Percentiles rank a stretch among this genome's conserved stretches.
These are phyloP conservation scores for Danielia oregonensis DNA, from an alignment of 805 yeast genomes.

Conservation along the genomic window DNA sequence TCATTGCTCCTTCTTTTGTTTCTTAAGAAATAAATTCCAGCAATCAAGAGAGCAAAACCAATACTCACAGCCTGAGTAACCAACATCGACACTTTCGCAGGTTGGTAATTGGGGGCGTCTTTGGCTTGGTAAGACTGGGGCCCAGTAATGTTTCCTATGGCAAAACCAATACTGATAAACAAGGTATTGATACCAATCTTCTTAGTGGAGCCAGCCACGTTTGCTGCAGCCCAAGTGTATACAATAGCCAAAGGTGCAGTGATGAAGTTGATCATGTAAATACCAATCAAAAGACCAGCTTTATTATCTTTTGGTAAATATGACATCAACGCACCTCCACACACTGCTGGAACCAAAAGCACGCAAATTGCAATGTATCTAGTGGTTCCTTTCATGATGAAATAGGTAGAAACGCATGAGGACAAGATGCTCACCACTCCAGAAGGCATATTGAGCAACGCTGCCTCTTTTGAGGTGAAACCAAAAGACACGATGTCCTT, in stretches of 20 bases:
- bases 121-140: slow-evolving; percentile 61
- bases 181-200: slow-evolving; percentile 57
- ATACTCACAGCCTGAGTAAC: slow-evolving; percentile 46
- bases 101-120: slow-evolving; percentile 51
- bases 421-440: slow-evolving; percentile 20
- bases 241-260: slow-evolving; percentile 9
- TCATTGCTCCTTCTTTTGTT: slow-evolving; percentile 1
- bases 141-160: slow-evolving; percentile 63
- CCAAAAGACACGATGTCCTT: slow-evolving; percentile 19
- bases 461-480: slow-evolving; percentile 17
- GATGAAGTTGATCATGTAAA: slow-evolving; percentile 10
- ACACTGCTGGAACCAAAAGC: slow-evolving; percentile 18
- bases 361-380: slow-evolving; percentile 16
- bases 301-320: slow-evolving; percentile 6
- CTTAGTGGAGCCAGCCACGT: slow-evolving; percentile 75
- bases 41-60: slow-evolving; percentile 32
- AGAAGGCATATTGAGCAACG: slow-evolving; percentile 21
- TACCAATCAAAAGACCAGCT: slow-evolving; percentile 10
- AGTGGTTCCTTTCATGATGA: slow-evolving; percentile 18
- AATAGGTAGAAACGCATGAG: slow-evolving; percentile 15
- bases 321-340: slow-evolving; percentile 18
- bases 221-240: slow-evolving; percentile 19
- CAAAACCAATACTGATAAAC: slow-evolving; percentile 55
- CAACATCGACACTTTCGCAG: slow-evolving; percentile 56
- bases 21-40: slow-evolving; percentile 6